Evolutionary conservation across 805 yeast genomes (phyloP).

Genomic region (Candida michaelii): DNA sequence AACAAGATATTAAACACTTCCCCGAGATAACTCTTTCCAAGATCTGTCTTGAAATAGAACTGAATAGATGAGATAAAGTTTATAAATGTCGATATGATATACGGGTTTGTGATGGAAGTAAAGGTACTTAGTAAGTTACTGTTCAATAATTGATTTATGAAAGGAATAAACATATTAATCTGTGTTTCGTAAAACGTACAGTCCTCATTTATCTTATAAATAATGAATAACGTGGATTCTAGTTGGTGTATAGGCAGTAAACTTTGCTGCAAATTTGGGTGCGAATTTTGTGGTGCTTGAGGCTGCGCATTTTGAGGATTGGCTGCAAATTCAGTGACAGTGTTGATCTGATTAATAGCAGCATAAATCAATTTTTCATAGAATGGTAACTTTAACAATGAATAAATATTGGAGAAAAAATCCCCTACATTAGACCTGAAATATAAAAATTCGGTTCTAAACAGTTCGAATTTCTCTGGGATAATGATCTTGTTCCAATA

Average conservation of each 20-base stretch:
- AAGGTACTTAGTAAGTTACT: constrained; percentile 11
- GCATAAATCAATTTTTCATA: constrained; percentile 43
- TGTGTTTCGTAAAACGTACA: constrained; percentile 38
- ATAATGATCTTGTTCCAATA: constrained; percentile 65
- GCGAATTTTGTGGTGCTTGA: too few species aligned
- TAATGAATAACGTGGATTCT: constrained; percentile 62
- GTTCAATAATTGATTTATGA: constrained; percentile 24
- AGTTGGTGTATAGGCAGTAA: constrained; percentile 19
- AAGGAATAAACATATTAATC: constrained; percentile 22
- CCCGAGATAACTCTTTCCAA: constrained; percentile 47
- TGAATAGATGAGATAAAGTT: constrained; percentile 59
- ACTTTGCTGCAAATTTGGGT: not conserved
- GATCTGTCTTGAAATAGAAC: constrained; percentile 52
- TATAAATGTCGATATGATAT: constrained; percentile 45
- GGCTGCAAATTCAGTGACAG: constrained; percentile 7
- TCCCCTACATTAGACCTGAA: constrained; percentile 79
- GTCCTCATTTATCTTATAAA: constrained; percentile 57
- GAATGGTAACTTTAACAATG: constrained; percentile 57
- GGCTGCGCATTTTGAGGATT: constrained; percentile 1
- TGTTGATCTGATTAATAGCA: constrained; percentile 22
- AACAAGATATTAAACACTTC: constrained; percentile 58
- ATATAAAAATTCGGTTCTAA: constrained; percentile 56
- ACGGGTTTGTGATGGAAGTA: constrained; percentile 2
- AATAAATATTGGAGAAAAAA: constrained; percentile 67
- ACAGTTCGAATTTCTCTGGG: constrained; percentile 30